phyloP scores from a whole-genome alignment of 2,329 filamentous ascomycete genomes.

The Trichoderma afroharzianum region DNA sequence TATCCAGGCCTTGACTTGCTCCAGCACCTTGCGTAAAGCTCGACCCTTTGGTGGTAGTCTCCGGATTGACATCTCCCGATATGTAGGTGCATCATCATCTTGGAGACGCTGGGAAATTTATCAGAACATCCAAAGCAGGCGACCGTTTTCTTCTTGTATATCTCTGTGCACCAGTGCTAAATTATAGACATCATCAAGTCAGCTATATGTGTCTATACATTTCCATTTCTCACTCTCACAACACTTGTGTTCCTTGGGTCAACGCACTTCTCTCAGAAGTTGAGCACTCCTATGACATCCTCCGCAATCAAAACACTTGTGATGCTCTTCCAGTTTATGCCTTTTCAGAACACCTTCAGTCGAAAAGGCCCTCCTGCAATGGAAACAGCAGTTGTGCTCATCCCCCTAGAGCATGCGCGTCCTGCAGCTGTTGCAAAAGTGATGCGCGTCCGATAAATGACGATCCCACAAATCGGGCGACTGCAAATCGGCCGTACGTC shows the following conservation, averaged over 20 bases:
- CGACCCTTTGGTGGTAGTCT: not conserved
- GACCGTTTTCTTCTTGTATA: not conserved
- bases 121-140: not conserved
- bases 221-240: not conserved
- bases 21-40: not conserved
- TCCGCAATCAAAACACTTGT: not conserved
- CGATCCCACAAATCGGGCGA: not conserved
- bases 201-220: not conserved
- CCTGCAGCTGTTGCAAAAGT: not conserved
- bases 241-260: not conserved
- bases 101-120: not conserved
- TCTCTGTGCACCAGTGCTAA: not conserved
- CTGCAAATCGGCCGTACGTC: not conserved
- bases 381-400: not conserved
- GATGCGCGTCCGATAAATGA: not conserved
- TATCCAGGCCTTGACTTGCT: not conserved
- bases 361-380: not conserved
- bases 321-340: not conserved
- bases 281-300: not conserved
- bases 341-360: not conserved
- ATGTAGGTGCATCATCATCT: not conserved
- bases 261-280: not conserved
- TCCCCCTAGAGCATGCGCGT: not conserved
- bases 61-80: not conserved
- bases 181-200: not conserved